A percentile compares a stretch with the other conserved stretches of the same genome.
Evolutionary conservation across 225 moss, liverwort and hornwort genomes (phyloP).

Genomic region (Polytrichum formosum): DNA sequence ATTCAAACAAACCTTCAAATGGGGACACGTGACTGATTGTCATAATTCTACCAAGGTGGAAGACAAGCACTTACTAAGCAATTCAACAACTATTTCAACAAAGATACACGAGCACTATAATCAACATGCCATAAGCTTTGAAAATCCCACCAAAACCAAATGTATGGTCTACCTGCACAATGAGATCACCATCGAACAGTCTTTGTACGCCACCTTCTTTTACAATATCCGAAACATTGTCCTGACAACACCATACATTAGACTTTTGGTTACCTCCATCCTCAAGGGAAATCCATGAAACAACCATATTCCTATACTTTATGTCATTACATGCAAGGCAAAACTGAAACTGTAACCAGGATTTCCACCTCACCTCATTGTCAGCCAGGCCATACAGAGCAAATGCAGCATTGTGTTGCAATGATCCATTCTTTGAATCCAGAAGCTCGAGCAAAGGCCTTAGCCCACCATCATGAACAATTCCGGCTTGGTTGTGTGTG

Average conservation of each 20-base stretch:
- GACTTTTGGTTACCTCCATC: too few relatives aligned
- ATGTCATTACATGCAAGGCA: not conserved
- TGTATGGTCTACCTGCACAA: conserved; percentile 68
- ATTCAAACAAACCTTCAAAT: too few relatives aligned
- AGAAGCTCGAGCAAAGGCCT: conserved; percentile 93
- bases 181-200: conserved; percentile 90
- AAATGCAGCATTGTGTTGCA: conserved; percentile 98
- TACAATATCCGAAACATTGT: conserved; percentile 97
- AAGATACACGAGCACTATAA: too few relatives aligned
- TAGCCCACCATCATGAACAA: conserved; percentile 98
- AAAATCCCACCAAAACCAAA: not conserved
- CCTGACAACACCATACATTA: conserved; percentile 36
- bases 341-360: not conserved
- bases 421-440: conserved; percentile 92
- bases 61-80: too few relatives aligned
- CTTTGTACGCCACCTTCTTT: conserved; percentile 98
- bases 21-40: too few relatives aligned
- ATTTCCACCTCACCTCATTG: conserved; percentile 67
- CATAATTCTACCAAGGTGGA: too few relatives aligned
- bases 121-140: too few relatives aligned
- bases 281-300: too few relatives aligned
- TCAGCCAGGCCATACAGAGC: conserved; percentile 97
- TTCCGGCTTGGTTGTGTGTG: conserved; percentile 99
- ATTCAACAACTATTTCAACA: too few relatives aligned
- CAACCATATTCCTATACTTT: too few relatives aligned